Percentiles rank a stretch among this genome's conserved stretches.
These are phyloP conservation scores for Pythium scleroteichum DNA, from an alignment of 352 stramenopile species.

Conservation along the genomic window DNA sequence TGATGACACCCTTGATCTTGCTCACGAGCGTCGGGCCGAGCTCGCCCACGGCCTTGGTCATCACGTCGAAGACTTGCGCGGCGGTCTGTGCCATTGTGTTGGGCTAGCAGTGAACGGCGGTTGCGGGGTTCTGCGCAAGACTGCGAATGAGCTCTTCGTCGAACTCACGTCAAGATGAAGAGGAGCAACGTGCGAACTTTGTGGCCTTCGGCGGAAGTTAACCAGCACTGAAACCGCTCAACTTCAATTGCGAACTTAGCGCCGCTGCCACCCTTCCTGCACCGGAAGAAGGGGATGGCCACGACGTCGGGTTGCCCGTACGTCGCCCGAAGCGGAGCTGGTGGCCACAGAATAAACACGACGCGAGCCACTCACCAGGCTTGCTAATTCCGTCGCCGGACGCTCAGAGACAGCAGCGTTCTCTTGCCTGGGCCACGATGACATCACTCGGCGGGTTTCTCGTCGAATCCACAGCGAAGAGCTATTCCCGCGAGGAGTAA, in stretches of 20 bases:
- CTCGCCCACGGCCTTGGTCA: slow-evolving; percentile 67
- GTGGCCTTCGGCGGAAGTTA: background rate
- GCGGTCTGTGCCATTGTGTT: slow-evolving; percentile 42
- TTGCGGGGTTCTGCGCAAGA: slow-evolving; percentile 6
- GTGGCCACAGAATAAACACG: too few relatives aligned
- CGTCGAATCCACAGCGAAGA: slow-evolving; percentile 18
- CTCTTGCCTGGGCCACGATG: too few relatives aligned
- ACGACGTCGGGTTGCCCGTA: background rate
- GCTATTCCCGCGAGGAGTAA: slow-evolving; percentile 9
- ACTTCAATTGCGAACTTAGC: slow-evolving; percentile 25
- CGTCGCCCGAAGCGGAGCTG: background rate
- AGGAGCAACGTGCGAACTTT: slow-evolving; percentile 21
- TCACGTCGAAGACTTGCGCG: slow-evolving; percentile 69
- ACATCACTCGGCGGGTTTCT: background rate
- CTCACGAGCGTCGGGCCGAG: slow-evolving; percentile 65
- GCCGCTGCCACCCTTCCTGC: background rate
- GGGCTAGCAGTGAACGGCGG: background rate
- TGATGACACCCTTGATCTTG: slow-evolving; percentile 81
- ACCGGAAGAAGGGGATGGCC: background rate
- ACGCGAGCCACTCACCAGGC: too few relatives aligned
- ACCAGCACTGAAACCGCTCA: slow-evolving; percentile 11
- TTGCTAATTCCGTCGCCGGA: too few relatives aligned
- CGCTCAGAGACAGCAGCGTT: too few relatives aligned
- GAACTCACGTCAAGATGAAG: slow-evolving; percentile 25
- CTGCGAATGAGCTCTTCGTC: slow-evolving; percentile 14